Base-by-base conservation (phyloP, 1,139 yeast species). In the Yamadazyma oceani region DNA sequence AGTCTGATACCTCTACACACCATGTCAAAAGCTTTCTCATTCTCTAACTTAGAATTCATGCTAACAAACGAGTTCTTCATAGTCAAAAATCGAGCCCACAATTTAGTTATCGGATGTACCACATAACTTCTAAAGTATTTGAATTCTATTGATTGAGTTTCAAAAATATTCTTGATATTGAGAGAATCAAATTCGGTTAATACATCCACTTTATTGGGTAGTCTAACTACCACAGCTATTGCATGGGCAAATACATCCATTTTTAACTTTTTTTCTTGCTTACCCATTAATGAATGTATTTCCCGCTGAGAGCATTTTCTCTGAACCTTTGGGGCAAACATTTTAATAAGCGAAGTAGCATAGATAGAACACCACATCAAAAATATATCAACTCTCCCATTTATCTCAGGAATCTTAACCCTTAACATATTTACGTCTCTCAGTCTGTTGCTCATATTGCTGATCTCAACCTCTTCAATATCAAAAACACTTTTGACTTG, bases 201-300 rank as follows among this genome's bases (percentile, higher is more conserved):
- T 4, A 77, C 53, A 43, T 73, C 76, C 17, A 74, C 80, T 17
- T 64, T 59, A 39, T 70, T 68, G 1, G 85, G 85, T 17, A 80
- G 54, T 21, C 74, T 58, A 2, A 69, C 52, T 31, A 76, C 75
- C 30, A 73, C 38, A 2, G 80, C 68, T 13, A 70, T 61, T 3
- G 78, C 62, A 32, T 63, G 63, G 10, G 70, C 50, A n/a, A 55
- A 49, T 2, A 74, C 44, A 36, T 69, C 71, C 29, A 75, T 42
- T 35, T 62, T 63, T 11, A 66, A 26, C 8, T 50, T 41, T 34
- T 54, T 56, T 19, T 50, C 54, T 30, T 43, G 43, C 2, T 51
- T 46, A 0, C 61, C 63, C 24, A 54, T 48, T 21, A 66, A 43
- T 23, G 53, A 49, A 6, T 45, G 39, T 44, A 63, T 57, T 32